Base-by-base conservation (phyloP, 2,329 filamentous ascomycete species). In the Colletotrichum gigasporum region DNA sequence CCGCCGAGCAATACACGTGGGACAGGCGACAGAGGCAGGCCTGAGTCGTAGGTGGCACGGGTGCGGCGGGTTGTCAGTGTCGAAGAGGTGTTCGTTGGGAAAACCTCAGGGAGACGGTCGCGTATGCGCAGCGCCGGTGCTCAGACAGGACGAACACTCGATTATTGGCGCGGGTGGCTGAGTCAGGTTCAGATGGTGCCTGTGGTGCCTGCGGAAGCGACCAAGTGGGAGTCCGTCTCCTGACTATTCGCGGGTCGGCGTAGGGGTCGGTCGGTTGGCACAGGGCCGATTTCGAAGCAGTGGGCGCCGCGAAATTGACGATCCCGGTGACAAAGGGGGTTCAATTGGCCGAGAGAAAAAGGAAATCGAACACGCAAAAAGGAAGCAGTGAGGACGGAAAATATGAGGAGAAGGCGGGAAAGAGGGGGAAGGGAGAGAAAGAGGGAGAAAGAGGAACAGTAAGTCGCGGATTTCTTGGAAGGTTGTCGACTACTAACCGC, bases 321-420 rank as follows among this genome's bases (percentile, higher is more conserved):
- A 48, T 60, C 32, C 16, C 24, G 28, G 20, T 35, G 24, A 44
- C 26, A n/a, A 22, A 60, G 55, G 26, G 55, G 12, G 22, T 24
- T 60, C 26, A 37, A 60, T 66, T 53, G 55, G 42, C 35, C 39
- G 59, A 22, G 44, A 65, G 34, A n/a, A 28, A 45, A 48, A 50
- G 26, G 47, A 20, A 14, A 37, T 44, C 74, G 73, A 72, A 72
- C 72, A 67, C n/a, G n/a, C n/a, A 69, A 71, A 71, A 73, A 68
- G 68, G 68, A 68, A 68, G 71, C 70, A 73, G 71, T 71, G 67
- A 68, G 71, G 71, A 70, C 67, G 70, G 68, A 64, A 71, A 66
- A 63, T 53, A 14, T 34, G 20, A 41, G 41, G 18, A 30, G 24
- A 32, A 44, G 37, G 51, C 51, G 35, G 28, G 22, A 42, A n/a